These are phyloP conservation scores for Furcasterigmium sp. DNA, from an alignment of 2,329 filamentous ascomycete species.

Conservation along the genomic window DNA sequence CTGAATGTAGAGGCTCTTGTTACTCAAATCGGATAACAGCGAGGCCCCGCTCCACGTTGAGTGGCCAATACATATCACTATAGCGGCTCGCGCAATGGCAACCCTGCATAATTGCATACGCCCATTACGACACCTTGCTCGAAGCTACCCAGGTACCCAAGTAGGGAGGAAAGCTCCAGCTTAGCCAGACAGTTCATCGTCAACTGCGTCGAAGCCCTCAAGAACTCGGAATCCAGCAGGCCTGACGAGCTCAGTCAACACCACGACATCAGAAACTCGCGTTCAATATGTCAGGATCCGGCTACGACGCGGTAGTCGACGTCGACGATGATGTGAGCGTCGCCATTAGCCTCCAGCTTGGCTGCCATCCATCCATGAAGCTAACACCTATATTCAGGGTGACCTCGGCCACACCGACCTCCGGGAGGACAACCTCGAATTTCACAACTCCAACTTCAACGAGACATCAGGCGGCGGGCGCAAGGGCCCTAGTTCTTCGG, in stretches of 20 bases:
- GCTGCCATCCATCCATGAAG: background rate
- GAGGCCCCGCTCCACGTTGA: no score
- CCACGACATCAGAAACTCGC: conserved; percentile 4
- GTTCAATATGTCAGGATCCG: conserved; percentile 67
- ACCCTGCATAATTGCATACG: background rate
- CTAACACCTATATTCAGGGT: conserved; percentile 51
- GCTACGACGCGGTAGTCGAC: conserved; percentile 97
- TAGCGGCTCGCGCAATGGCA: background rate
- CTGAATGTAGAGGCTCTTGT: no score
- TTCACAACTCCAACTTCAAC: conserved; percentile 87
- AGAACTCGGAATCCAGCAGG: conserved; percentile 1
- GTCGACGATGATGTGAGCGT: conserved; percentile 84
- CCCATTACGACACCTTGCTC: conserved; percentile 24
- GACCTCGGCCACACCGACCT: conserved; percentile 97
- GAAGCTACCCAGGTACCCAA: background rate
- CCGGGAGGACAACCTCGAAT: conserved; percentile 91
- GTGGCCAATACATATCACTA: no score
- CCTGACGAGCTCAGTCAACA: background rate
- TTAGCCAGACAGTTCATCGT: background rate
- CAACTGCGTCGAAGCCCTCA: background rate
- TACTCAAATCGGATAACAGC: no score
- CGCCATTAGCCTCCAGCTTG: background rate
- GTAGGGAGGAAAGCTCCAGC: background rate
- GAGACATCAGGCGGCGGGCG: conserved; percentile 46
- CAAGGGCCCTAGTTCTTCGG: conserved; percentile 40